Conservation (phyloP, 345 rosid species). For the Citrus maxima region DNA sequence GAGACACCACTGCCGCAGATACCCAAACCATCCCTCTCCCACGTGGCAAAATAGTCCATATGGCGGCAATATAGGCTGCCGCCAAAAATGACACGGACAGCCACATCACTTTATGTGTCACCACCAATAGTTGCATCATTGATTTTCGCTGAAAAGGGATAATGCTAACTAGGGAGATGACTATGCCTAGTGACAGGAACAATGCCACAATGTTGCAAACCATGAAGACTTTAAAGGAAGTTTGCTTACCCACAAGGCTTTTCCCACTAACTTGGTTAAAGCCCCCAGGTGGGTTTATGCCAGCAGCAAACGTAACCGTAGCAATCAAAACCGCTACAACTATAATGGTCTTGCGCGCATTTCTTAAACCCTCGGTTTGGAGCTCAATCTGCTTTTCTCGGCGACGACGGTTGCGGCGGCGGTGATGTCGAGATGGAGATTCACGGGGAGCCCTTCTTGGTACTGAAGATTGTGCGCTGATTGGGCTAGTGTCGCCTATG, state of each 20-base stretch:
- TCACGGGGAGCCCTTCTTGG: conserved; percentile 1
- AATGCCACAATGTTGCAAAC: conserved; percentile 56
- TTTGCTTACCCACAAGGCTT: conserved; percentile 21
- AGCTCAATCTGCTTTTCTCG: conserved; percentile 36
- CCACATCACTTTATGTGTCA: conserved; percentile 65
- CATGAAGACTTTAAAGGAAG: conserved; percentile 51
- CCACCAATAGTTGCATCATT: conserved; percentile 37
- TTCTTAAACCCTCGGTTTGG: conserved; percentile 50
- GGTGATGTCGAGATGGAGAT: conserved; percentile 8
- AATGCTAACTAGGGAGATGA: conserved; percentile 54
- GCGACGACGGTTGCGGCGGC: conserved; percentile 19
- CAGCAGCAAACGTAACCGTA: conserved; percentile 63
- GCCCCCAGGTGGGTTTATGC: conserved; percentile 70
- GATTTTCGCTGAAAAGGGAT: conserved; percentile 56
- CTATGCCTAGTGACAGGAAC: conserved; percentile 51
- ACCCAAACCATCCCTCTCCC: conserved; percentile 35
- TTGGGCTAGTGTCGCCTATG: background rate
- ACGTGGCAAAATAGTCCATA: conserved; percentile 49
- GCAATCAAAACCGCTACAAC: conserved; percentile 64
- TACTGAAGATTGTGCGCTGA: background rate
- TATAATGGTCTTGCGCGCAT: conserved; percentile 58
- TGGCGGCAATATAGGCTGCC: conserved; percentile 49
- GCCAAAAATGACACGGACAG: conserved; percentile 55
- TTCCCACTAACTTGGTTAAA: conserved; percentile 38
- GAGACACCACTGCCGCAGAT: conserved; percentile 20